These are phyloP conservation scores for Canna indica DNA, from an alignment of 176 grass and related monocot genomes.

Conservation along the genomic window DNA sequence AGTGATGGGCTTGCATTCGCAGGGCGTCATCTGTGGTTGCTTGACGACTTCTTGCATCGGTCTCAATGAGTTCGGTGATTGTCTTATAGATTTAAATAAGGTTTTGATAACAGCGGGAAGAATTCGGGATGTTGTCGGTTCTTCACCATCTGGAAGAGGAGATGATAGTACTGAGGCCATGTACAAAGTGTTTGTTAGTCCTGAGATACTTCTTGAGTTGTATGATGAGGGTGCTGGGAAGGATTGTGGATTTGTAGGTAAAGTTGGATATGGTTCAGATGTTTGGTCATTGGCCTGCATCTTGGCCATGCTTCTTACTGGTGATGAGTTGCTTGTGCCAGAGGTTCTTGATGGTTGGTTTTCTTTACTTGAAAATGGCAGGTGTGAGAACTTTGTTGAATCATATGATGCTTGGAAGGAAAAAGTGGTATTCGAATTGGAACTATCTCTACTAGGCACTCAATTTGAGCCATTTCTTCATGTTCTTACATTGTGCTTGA, in stretches of 20 bases:
- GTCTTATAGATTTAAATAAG: slow-evolving; percentile 62
- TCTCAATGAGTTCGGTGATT: slow-evolving; percentile 45
- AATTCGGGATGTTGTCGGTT: slow-evolving; percentile 21
- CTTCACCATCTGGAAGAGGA: slow-evolving; percentile 13
- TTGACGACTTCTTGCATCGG: slow-evolving; percentile 48
- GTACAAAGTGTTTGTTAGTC: slow-evolving; percentile 26
- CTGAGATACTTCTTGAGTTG: slow-evolving; percentile 33
- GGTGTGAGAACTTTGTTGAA: slow-evolving; percentile 25
- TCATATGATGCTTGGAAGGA: slow-evolving; percentile 64
- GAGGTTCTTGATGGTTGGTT: slow-evolving; percentile 22
- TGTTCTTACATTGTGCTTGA: slow-evolving; percentile 42
- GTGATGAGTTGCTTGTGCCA: slow-evolving; percentile 32
- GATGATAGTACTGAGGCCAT: neutral
- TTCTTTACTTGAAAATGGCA: slow-evolving; percentile 9
- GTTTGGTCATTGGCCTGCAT: slow-evolving; percentile 71
- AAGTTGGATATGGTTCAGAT: slow-evolving; percentile 39
- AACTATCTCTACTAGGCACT: slow-evolving; percentile 36
- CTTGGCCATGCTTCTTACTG: slow-evolving; percentile 47
- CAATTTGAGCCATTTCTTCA: slow-evolving; percentile 35
- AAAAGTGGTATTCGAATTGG: slow-evolving; percentile 34
- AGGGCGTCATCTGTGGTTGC: slow-evolving; percentile 52
- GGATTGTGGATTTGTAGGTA: slow-evolving; percentile 21
- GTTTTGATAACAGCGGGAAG: slow-evolving; percentile 29
- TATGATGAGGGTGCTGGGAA: neutral
- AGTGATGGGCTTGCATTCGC: slow-evolving; percentile 49